phyloP scores from a whole-genome alignment of 768 basidiomycete genomes.

The Candolleomyces aberdarensis region DNA sequence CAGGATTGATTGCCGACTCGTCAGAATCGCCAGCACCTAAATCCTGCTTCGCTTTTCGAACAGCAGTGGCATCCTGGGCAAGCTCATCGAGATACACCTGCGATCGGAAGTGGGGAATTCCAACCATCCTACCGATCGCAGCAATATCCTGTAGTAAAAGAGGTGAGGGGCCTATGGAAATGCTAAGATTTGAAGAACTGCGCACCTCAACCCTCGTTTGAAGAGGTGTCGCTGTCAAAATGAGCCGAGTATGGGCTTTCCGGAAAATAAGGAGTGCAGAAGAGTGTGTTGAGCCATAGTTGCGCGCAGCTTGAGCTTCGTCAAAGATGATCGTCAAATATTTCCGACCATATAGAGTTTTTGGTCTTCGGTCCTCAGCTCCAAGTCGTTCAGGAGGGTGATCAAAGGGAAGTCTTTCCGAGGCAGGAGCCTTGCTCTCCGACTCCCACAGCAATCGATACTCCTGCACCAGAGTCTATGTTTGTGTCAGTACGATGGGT shows the following conservation, averaged over 20 bases:
- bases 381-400: neutral
- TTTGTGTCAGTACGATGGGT: neutral
- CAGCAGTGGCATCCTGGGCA: neutral
- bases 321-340: neutral
- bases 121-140: slow-evolving; percentile 3
- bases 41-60: neutral
- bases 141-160: slow-evolving; percentile 5
- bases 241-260: slow-evolving; percentile 5
- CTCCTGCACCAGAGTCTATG: neutral
- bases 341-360: neutral
- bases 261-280: neutral
- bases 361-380: neutral
- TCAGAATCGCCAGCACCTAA: too few relatives aligned
- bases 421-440: neutral
- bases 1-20: neutral
- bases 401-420: neutral
- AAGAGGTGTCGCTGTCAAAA: slow-evolving; percentile 27
- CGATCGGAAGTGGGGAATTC: slow-evolving; percentile 8
- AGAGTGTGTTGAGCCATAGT: neutral
- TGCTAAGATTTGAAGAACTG: neutral
- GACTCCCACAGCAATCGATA: neutral
- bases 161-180: neutral
- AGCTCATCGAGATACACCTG: slow-evolving; percentile 4
- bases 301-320: slow-evolving; percentile 1
- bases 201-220: slow-evolving; percentile 21